Evolutionary conservation across 208 protist genomes (phyloP).

Genomic region (Leishmania tarentolae): DNA sequence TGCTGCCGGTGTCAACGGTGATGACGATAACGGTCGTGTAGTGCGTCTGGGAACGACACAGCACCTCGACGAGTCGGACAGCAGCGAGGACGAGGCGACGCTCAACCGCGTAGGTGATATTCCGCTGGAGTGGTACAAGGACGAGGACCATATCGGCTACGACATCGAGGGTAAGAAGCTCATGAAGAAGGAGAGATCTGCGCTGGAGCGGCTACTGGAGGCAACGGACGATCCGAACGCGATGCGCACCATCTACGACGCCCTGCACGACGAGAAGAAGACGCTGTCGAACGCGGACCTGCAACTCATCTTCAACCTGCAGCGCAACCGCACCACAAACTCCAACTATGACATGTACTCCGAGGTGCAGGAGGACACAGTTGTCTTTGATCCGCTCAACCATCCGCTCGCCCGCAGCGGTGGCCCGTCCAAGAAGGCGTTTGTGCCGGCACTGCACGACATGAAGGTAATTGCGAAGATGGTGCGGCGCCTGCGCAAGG

Average conservation of each 20-base stretch:
- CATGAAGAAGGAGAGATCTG: conserved; percentile 85
- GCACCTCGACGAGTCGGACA: conserved; percentile 85
- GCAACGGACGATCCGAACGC: conserved; percentile 92
- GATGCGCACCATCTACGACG: conserved; percentile 92
- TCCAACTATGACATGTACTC: conserved; percentile 90
- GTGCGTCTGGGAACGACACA: conserved; percentile 78
- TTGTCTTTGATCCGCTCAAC: conserved; percentile 91
- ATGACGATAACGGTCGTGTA: conserved; percentile 29
- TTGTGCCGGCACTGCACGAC: conserved; percentile 84
- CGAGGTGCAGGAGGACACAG: conserved; percentile 79
- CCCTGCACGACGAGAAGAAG: conserved; percentile 90
- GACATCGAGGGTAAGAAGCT: conserved; percentile 92
- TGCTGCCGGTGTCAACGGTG: conserved; percentile 1
- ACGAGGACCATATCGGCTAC: conserved; percentile 93
- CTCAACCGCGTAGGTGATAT: conserved; percentile 94
- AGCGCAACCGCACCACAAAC: conserved; percentile 91
- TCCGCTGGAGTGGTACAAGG: conserved; percentile 95
- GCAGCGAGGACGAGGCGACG: conserved; percentile 88
- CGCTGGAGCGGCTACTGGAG: conserved; percentile 91
- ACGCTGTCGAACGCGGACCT: conserved; percentile 89
- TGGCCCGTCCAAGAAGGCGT: conserved; percentile 83
- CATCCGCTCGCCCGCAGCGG: conserved; percentile 89
- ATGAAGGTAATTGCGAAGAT: conserved; percentile 93
- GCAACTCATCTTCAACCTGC: conserved; percentile 93
- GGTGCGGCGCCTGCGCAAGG: conserved; percentile 74